phyloP scores from a whole-genome alignment of 768 basidiomycete species.

The Collybia nuda region DNA sequence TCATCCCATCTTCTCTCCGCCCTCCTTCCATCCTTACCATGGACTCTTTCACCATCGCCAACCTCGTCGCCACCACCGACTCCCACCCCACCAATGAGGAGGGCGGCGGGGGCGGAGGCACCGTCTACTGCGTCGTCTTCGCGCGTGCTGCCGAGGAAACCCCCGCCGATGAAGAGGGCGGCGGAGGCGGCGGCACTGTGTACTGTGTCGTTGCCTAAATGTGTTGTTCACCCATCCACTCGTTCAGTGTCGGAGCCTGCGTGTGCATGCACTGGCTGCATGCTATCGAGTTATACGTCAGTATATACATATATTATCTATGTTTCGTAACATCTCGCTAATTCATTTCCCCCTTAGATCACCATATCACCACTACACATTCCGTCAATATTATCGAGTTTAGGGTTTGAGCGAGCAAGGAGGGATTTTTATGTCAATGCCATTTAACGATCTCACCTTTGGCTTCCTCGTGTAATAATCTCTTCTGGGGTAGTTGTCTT shows the following conservation, averaged over 20 bases:
- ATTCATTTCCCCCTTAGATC: background rate
- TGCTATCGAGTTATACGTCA: background rate
- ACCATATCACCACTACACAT: background rate
- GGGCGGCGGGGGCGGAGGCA: background rate
- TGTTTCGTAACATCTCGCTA: background rate
- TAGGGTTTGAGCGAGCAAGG: background rate
- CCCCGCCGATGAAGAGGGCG: slow-evolving; percentile 3
- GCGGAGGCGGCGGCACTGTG: background rate
- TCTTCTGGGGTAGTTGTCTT: no score
- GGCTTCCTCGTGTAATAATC: no score
- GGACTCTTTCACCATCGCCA: slow-evolving; percentile 6
- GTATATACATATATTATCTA: background rate
- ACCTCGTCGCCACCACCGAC: background rate
- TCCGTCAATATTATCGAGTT: background rate
- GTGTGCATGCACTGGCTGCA: no score
- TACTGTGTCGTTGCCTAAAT: slow-evolving; percentile 10
- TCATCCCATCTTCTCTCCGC: slow-evolving; percentile 1
- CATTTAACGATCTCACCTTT: no score
- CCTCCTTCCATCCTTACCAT: background rate
- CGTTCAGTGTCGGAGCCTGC: background rate
- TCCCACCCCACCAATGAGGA: slow-evolving; percentile 5
- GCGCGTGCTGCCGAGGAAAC: background rate
- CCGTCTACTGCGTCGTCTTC: slow-evolving; percentile 4
- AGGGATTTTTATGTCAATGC: no score
- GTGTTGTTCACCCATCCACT: background rate